phyloP scores from a whole-genome alignment of 2,329 filamentous ascomycete genomes.

The Beauveria brongniartii region DNA sequence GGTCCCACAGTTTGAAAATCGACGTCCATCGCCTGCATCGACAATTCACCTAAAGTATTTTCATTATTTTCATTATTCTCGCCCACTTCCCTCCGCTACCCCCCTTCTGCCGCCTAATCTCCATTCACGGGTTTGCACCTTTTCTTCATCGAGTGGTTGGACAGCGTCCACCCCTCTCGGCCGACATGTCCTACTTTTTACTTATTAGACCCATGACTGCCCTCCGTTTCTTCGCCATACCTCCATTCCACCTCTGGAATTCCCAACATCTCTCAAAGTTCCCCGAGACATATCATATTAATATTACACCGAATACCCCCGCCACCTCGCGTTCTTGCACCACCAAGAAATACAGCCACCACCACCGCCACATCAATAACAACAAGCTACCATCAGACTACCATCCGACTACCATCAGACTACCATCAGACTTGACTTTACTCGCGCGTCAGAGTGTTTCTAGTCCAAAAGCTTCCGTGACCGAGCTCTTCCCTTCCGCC shows the following conservation, averaged over 20 bases:
- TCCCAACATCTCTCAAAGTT: not conserved
- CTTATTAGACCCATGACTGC: not conserved
- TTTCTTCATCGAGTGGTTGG: not conserved
- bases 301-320: no score
- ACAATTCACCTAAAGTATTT: not conserved
- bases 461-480: no score
- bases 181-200: not conserved
- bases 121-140: not conserved
- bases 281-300: not conserved
- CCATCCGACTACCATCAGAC: not conserved
- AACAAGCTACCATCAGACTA: not conserved
- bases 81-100: not conserved
- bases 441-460: not conserved
- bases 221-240: not conserved
- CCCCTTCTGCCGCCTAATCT: not conserved
- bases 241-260: not conserved
- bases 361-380: not conserved
- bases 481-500: not conserved
- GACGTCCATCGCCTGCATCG: constrained; percentile 4
- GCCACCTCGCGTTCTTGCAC: not conserved
- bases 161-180: not conserved
- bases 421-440: not conserved
- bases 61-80: not conserved
- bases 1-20: not conserved
- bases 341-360: not conserved